Percentiles rank a stretch among this genome's conserved stretches.
Evolutionary conservation across 1,284 basidiomycete genomes (phyloP).

Genomic region (Ustilago nuda): DNA sequence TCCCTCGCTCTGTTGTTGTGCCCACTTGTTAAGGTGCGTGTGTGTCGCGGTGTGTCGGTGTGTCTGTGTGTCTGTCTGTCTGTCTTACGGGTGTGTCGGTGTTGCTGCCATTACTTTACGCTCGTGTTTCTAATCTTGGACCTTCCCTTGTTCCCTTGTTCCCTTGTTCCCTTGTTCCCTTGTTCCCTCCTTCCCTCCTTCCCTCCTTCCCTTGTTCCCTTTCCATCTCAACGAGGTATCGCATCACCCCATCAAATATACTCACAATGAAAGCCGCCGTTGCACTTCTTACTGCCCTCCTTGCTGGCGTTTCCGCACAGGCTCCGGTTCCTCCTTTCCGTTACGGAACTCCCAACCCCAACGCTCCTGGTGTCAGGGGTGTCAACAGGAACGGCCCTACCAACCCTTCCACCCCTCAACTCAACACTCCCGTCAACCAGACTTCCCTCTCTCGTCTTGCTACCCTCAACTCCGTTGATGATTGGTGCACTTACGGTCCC

Average conservation of each 20-base stretch:
- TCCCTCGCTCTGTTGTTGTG: not conserved
- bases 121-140: not conserved
- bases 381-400: slow-evolving; percentile 57
- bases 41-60: too few relatives aligned
- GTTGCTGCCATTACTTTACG: not conserved
- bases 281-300: slow-evolving; percentile 37
- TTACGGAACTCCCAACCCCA: slow-evolving; percentile 61
- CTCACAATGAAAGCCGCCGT: slow-evolving; percentile 44
- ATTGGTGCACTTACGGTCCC: slow-evolving; percentile 68
- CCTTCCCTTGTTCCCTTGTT: slow-evolving; percentile 5
- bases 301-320: slow-evolving; percentile 45
- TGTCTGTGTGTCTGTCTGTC: not conserved
- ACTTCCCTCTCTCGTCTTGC: slow-evolving; percentile 57
- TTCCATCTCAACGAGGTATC: slow-evolving; percentile 9
- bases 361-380: slow-evolving; percentile 58
- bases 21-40: not conserved
- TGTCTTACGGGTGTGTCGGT: not conserved
- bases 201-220: slow-evolving; percentile 12
- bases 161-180: slow-evolving; percentile 11
- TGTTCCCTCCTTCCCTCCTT: slow-evolving; percentile 7
- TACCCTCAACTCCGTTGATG: slow-evolving; percentile 61
- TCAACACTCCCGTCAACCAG: slow-evolving; percentile 66
- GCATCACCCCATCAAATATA: slow-evolving; percentile 6
- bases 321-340: slow-evolving; percentile 42
- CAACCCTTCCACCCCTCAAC: slow-evolving; percentile 57